Percentiles rank a stretch among this genome's conserved stretches.
Evolutionary conservation across 176 grass and related monocot species (phyloP).

Genomic region (Raddia guianensis): DNA sequence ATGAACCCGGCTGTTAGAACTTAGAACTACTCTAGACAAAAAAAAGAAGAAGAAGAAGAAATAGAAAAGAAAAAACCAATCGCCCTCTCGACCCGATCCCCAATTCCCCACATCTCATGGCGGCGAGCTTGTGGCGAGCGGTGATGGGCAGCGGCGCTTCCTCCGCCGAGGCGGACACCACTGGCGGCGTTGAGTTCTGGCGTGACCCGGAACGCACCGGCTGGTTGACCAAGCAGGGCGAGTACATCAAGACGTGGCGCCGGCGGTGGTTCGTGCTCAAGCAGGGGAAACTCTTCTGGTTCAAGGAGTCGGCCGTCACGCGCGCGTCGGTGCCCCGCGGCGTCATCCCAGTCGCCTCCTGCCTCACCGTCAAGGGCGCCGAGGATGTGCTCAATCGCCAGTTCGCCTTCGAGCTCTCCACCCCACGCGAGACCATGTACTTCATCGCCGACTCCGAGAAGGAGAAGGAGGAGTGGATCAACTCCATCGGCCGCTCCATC

Average conservation of each 20-base stretch:
- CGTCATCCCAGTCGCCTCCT: slow-evolving; percentile 72
- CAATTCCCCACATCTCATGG: slow-evolving; percentile 56
- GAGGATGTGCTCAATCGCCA: slow-evolving; percentile 91
- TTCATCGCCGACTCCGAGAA: slow-evolving; percentile 97
- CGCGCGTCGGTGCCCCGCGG: slow-evolving; percentile 80
- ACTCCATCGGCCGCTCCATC: slow-evolving; percentile 96
- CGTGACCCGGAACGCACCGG: slow-evolving; percentile 59
- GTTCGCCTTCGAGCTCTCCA: slow-evolving; percentile 92
- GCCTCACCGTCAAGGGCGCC: slow-evolving; percentile 95
- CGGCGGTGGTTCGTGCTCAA: slow-evolving; percentile 99
- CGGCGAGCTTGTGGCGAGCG: slow-evolving; percentile 76
- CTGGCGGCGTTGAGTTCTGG: slow-evolving; percentile 81
- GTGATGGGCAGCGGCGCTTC: slow-evolving; percentile 53
- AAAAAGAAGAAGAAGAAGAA: no score
- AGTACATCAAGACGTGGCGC: slow-evolving; percentile 99
- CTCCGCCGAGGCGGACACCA: slow-evolving; percentile 38
- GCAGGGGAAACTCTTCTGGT: slow-evolving; percentile 95
- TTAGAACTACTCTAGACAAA: no score
- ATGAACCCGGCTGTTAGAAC: neutral
- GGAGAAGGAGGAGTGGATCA: slow-evolving; percentile 99
- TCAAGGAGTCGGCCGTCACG: slow-evolving; percentile 76
- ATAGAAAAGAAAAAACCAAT: neutral
- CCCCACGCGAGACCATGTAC: slow-evolving; percentile 88
- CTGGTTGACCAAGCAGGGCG: slow-evolving; percentile 92
- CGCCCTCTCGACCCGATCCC: slow-evolving; percentile 31